Evolutionary conservation across 2,329 filamentous ascomycete species (phyloP).

Genomic region (Arthrinium puccinioides): DNA sequence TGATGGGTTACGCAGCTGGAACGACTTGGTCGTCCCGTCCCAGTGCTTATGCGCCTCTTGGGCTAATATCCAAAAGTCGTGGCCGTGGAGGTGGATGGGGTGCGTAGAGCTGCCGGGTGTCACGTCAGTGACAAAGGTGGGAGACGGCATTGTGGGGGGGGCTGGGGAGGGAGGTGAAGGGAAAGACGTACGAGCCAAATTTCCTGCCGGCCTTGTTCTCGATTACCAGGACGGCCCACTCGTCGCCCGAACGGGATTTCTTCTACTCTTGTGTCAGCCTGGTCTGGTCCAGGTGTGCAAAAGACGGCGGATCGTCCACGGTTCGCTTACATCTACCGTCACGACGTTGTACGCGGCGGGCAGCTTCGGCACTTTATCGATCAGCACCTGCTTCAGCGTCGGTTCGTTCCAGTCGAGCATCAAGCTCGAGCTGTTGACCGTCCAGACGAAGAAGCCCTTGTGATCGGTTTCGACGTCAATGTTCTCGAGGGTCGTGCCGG

Average conservation of each 20-base stretch:
- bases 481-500: conserved; percentile 16
- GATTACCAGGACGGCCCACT: conserved; percentile 21
- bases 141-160: background rate
- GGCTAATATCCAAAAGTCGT: conserved; percentile 28
- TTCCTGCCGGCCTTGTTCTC: too few relatives aligned
- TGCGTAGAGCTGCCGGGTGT: conserved; percentile 13
- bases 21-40: conserved; percentile 1
- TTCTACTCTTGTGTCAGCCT: too few relatives aligned
- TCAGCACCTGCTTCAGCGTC: background rate
- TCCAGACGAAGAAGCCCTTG: conserved; percentile 32
- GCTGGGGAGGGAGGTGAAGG: background rate
- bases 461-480: conserved; percentile 13
- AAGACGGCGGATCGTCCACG: too few relatives aligned
- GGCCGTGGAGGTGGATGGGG: conserved; percentile 31
- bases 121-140: background rate
- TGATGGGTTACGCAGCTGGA: conserved; percentile 31
- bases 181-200: conserved; percentile 1
- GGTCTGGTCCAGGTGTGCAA: too few relatives aligned
- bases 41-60: conserved; percentile 3
- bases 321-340: conserved; percentile 8
- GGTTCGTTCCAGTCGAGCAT: conserved; percentile 35
- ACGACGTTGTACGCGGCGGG: conserved; percentile 12
- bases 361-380: conserved; percentile 11
- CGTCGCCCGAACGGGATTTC: too few relatives aligned
- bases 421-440: conserved; percentile 34